These are phyloP conservation scores for Starmera quercuum DNA, from an alignment of 805 yeast genomes.

Conservation along the genomic window DNA sequence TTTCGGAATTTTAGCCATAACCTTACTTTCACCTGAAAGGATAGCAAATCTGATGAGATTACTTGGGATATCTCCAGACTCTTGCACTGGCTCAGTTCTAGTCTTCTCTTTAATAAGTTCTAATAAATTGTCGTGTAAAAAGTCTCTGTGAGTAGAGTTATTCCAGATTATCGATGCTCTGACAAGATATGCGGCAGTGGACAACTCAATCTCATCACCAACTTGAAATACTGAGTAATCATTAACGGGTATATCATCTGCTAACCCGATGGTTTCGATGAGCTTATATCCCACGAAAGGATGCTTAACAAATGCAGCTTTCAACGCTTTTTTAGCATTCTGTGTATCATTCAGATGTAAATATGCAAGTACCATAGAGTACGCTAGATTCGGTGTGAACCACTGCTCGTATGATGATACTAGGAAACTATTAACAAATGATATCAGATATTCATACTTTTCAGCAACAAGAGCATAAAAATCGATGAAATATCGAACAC, in stretches of 20 bases:
- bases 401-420: slow-evolving; percentile 52
- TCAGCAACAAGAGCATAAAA: slow-evolving; percentile 62
- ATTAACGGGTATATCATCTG: slow-evolving; percentile 20
- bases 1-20: slow-evolving; percentile 64
- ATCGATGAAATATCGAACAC: slow-evolving; percentile 78
- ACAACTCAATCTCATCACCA: slow-evolving; percentile 25
- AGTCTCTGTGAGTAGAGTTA: slow-evolving; percentile 35
- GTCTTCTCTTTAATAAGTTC: slow-evolving; percentile 12
- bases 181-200: slow-evolving; percentile 50
- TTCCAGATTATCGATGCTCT: slow-evolving; percentile 52
- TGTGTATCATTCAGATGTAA: slow-evolving; percentile 31
- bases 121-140: slow-evolving; percentile 37
- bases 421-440: slow-evolving; percentile 49
- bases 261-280: slow-evolving; percentile 36
- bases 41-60: slow-evolving; percentile 63
- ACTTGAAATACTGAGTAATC: slow-evolving; percentile 18
- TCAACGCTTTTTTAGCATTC: slow-evolving; percentile 41
- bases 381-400: slow-evolving; percentile 67
- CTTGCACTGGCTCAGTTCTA: slow-evolving; percentile 9
- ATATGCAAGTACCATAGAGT: slow-evolving; percentile 59
- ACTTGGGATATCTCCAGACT: slow-evolving; percentile 38
- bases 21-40: slow-evolving; percentile 60
- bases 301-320: slow-evolving; percentile 43
- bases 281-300: slow-evolving; percentile 51
- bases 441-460: slow-evolving; percentile 55